Evolutionary conservation across 2,329 filamentous ascomycete genomes (phyloP), one percentile per base, ranked within the genome.

Genomic region (Hymenoscyphus fraxineus): DNA sequence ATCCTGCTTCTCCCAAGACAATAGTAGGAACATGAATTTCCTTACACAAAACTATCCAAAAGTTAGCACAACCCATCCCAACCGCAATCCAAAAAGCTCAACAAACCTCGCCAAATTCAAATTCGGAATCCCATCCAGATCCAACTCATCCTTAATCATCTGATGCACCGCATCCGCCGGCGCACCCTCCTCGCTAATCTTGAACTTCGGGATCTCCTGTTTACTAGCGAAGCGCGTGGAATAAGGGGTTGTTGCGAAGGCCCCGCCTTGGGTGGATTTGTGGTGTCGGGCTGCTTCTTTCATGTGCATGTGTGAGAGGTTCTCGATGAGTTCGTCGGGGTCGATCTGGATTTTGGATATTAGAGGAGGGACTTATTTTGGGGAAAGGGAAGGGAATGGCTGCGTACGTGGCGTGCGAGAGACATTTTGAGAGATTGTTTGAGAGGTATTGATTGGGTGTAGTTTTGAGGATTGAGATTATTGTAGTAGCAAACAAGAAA

Each of bases 71-170:
- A 41, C 35, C 35, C 35, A 13, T 15, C 13, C 6, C 31, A 40
- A 27, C 4, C n/a, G n/a, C 12, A 39, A 9, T 15, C 15, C 12
- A 60, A 38, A 5, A 27, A 2, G 3, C 2, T 27, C 27, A 27
- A 56, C 65, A 60, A 73, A 81, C 80, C 77, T 82, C 67, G 88
- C 88, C 32, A 90, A 77, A 71, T 91, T 91, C 67, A 91, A 77
- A 69, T 88, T 88, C 0, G 89, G 88, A 58, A 82, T 81, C 35
- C 88, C 86, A 71, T 89, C 86, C 2, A 89, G 78, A 73, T 88
- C 85, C 41, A 87, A 75, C 70, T 88, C 85, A 73, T 88, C 85
- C 66, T 81, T 82, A 65, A 88, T 79, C 75, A 91, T 80, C 68
- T 89, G 85, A 70, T 88, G 85, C 0, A 88, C 88, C 0, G 85